Evolutionary conservation across 371 early-diverging fungal genomes (phyloP), one percentile per base, ranked within the genome.

Genomic region (Syncephalastrum monosporum): DNA sequence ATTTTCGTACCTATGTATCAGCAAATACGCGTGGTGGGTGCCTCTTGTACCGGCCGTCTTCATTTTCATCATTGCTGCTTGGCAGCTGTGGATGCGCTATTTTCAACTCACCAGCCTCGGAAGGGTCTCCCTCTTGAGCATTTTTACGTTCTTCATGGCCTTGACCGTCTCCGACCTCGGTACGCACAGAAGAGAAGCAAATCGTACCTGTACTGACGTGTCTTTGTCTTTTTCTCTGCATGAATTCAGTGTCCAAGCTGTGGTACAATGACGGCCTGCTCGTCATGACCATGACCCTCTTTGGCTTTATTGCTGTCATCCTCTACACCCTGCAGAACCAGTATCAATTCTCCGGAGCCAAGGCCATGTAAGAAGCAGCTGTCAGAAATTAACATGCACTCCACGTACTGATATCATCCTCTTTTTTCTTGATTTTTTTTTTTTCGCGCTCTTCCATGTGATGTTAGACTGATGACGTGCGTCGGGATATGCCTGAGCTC

Each of bases 21-120:
- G 73, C 53, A 62, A 61, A 47, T 71, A 67, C 53, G 61, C 64
- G 16, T 72, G 73, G 73, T 72, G 71, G 73, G 52, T 68, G 8
- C 57, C 69, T 5, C 46, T 78, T 15, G 45, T 70, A 25, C 73
- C 71, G 3, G 58, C 67, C 17, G 29, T 59, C 0, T 42, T 68
- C 4, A 44, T 60, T 13, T 33, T 33, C 10, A 10, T 33, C 10
- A 33, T 33, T 33, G 38, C 38, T 8, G 62, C 66, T 21, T 74
- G 73, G 73, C 67, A 70, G 21, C 57, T 78, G 19, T 78, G 78
- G 78, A 50, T 65, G 19, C 66, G 69, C 12, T 72, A 78, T 42
- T 70, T 70, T 17, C 71, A 71, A 38, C 16, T 78, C n/a, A 64
- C 74, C 12, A 24, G 21, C 6, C 24, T 29, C 5, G 59, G 53